A percentile compares a stretch with the other conserved stretches of the same genome.
Evolutionary conservation across 352 stramenopile species (phyloP).

Genomic region (Pelagophyceae sp.): DNA sequence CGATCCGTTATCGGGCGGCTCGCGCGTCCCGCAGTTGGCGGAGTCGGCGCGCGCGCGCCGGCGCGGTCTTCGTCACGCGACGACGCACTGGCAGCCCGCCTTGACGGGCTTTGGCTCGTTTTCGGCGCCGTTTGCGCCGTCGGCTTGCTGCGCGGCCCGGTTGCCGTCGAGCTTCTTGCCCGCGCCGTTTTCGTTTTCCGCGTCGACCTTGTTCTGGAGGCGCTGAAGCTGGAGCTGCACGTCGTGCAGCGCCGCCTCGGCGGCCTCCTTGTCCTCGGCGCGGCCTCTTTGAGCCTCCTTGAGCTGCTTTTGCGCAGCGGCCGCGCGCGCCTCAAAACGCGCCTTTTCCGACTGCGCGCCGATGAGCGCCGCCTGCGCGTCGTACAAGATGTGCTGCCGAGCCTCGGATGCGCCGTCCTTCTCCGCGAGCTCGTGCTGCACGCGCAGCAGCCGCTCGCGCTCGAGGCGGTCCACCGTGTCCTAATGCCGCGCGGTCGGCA

Average conservation of each 20-base stretch:
- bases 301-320: neutral
- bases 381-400: neutral
- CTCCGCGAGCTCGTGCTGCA: neutral
- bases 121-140: too few relatives aligned
- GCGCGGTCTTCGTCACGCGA: too few relatives aligned
- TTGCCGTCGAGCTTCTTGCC: neutral
- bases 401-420: neutral
- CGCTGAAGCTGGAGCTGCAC: neutral
- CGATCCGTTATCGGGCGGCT: too few relatives aligned
- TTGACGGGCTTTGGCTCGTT: neutral
- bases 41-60: too few relatives aligned
- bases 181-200: neutral
- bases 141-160: too few relatives aligned
- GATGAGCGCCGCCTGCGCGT: neutral
- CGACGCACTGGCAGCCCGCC: neutral
- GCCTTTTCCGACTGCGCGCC: slow-evolving; percentile 11
- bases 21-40: too few relatives aligned
- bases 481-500: too few relatives aligned
- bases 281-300: neutral
- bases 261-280: neutral
- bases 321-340: neutral
- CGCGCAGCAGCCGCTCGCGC: neutral
- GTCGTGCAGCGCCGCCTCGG: neutral
- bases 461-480: neutral
- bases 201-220: neutral